These are phyloP conservation scores for Beauveria sp. DNA, from an alignment of 2,329 filamentous ascomycete genomes.

Conservation along the genomic window DNA sequence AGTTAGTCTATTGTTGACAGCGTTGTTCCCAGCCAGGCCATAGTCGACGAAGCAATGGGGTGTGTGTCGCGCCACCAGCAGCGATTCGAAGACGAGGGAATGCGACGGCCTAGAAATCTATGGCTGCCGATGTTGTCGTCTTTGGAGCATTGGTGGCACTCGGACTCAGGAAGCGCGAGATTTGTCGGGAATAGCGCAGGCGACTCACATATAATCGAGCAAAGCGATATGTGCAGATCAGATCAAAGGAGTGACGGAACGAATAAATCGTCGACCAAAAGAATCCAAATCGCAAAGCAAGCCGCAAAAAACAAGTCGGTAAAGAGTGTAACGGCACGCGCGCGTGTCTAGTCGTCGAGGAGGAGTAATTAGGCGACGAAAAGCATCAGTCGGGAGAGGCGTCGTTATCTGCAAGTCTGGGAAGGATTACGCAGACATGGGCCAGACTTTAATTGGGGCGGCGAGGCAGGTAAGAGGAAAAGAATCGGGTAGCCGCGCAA, in stretches of 20 bases:
- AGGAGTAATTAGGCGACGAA: not conserved
- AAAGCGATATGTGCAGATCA: slow-evolving; percentile 9
- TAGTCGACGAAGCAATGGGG: not conserved
- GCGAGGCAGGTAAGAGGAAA: not conserved
- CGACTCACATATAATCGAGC: slow-evolving; percentile 10
- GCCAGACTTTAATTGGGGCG: not conserved
- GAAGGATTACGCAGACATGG: slow-evolving; percentile 10
- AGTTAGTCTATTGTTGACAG: not conserved
- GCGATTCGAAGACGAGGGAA: not conserved
- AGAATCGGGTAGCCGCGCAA: not conserved
- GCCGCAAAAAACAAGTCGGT: slow-evolving; percentile 1
- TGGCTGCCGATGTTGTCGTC: not conserved
- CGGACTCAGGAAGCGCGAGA: not conserved
- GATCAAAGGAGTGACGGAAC: slow-evolving; percentile 12
- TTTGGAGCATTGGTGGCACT: not conserved
- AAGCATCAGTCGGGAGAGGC: slow-evolving; percentile 3
- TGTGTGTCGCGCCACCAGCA: no score
- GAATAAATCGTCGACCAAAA: slow-evolving; percentile 9
- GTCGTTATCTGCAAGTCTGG: not conserved
- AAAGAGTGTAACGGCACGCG: slow-evolving; percentile 7
- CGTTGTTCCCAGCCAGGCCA: not conserved
- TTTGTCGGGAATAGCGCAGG: not conserved
- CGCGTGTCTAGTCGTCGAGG: slow-evolving; percentile 4
- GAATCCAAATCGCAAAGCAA: not conserved
- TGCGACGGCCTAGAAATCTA: no score